These are phyloP conservation scores for Phytophthora hybrid DNA, from an alignment of 352 stramenopile species.

Conservation along the genomic window DNA sequence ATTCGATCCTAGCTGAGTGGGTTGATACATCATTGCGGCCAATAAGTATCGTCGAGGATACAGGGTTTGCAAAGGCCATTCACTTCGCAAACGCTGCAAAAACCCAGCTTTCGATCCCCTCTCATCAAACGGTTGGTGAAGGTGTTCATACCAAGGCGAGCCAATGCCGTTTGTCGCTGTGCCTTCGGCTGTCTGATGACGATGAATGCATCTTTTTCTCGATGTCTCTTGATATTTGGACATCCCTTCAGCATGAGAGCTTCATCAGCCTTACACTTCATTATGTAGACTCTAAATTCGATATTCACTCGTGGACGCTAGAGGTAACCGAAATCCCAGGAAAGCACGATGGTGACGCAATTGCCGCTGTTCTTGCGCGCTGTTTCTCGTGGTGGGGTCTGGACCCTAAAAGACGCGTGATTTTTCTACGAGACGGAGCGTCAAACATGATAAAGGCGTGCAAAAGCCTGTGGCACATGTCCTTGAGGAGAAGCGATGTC, in stretches of 20 bases:
- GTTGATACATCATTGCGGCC: too few relatives aligned
- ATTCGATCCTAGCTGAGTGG: too few relatives aligned
- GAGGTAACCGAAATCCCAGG: neutral
- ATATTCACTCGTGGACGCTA: neutral
- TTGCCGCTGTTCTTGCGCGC: neutral
- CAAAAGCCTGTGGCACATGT: neutral
- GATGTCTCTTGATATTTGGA: neutral
- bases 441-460: neutral
- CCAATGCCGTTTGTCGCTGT: too few relatives aligned
- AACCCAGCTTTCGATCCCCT: too few relatives aligned
- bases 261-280: neutral
- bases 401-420: neutral
- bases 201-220: neutral
- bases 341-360: neutral
- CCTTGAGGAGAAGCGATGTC: too few relatives aligned
- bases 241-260: neutral
- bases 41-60: too few relatives aligned
- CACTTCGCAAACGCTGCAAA: too few relatives aligned
- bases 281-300: neutral
- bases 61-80: too few relatives aligned
- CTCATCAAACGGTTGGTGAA: too few relatives aligned
- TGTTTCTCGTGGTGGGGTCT: neutral
- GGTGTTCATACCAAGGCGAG: too few relatives aligned
- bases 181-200: too few relatives aligned
- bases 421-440: neutral